Evolutionary conservation across 345 rosid genomes (phyloP).

Genomic region (Microcos paniculata): DNA sequence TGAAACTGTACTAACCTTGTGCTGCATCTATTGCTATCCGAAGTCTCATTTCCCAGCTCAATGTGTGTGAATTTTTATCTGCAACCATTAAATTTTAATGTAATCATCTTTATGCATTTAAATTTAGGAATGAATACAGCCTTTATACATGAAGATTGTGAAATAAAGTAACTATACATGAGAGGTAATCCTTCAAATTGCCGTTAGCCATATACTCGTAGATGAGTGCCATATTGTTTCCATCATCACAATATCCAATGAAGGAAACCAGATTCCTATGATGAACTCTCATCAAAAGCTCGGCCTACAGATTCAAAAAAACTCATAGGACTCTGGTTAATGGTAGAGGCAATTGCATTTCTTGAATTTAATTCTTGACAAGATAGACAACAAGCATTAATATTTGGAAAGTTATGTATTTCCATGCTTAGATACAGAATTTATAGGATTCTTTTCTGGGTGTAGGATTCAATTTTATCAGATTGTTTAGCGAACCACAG

Average conservation of each 20-base stretch:
- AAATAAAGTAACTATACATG: conserved; percentile 10
- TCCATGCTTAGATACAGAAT: neutral
- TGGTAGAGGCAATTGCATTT: neutral
- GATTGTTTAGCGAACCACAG: neutral
- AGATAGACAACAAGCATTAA: neutral
- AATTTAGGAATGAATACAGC: neutral
- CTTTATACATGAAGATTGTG: neutral
- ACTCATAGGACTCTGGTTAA: neutral
- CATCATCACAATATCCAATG: conserved; percentile 41
- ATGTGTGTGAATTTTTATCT: conserved; percentile 30
- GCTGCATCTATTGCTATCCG: conserved; percentile 57
- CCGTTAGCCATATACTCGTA: conserved; percentile 42
- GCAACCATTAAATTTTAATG: conserved; percentile 29
- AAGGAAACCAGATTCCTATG: conserved; percentile 42
- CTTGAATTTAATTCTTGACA: neutral
- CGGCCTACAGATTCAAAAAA: conserved; percentile 28
- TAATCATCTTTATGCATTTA: conserved; percentile 7
- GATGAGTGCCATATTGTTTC: conserved; percentile 25
- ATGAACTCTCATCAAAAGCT: conserved; percentile 39
- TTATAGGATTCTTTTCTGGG: neutral
- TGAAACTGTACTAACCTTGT: conserved; percentile 42
- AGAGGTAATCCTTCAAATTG: conserved; percentile 15
- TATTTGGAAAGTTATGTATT: too few species aligned
- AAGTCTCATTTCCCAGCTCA: conserved; percentile 59
- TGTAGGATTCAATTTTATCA: neutral